Conservation (phyloP, 2,329 filamentous ascomycete species). For the Beauveria australis region DNA sequence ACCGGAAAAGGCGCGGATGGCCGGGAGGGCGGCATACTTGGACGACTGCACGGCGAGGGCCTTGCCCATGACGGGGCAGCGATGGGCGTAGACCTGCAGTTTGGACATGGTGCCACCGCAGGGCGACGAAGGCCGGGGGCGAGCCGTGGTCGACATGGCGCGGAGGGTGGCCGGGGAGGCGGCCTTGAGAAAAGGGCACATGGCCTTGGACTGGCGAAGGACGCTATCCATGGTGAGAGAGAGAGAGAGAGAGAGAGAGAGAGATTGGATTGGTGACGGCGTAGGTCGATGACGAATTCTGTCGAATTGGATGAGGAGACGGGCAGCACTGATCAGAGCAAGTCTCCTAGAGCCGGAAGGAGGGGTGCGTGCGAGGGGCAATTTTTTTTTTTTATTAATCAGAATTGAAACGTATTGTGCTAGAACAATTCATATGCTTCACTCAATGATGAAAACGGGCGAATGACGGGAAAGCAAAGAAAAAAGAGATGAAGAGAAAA, state of each 20-base stretch:
- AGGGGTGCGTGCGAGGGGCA: neutral
- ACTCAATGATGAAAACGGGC: neutral
- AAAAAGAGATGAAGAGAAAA: neutral
- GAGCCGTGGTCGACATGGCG: conserved; percentile 69
- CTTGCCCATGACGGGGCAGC: conserved; percentile 98
- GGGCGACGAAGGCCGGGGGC: conserved; percentile 52
- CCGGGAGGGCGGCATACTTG: conserved; percentile 40
- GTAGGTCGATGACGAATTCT: neutral
- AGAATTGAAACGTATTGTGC: neutral
- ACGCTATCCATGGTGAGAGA: conserved; percentile 74
- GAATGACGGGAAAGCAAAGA: neutral
- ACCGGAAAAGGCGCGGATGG: conserved; percentile 42
- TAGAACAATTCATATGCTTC: neutral
- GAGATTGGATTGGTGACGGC: neutral
- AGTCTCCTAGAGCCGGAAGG: neutral
- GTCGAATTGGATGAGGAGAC: neutral
- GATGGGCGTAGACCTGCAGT: conserved; percentile 84
- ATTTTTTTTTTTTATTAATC: conserved; percentile 1
- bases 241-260: neutral
- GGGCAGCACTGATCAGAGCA: neutral
- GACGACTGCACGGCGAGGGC: conserved; percentile 80
- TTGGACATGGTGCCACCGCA: conserved; percentile 95
- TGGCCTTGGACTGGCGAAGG: conserved; percentile 86
- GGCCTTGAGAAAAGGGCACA: conserved; percentile 97
- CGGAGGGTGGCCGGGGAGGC: conserved; percentile 87